Conservation (phyloP, 768 basidiomycete species). For the Rhodotorula babjevae region DNA sequence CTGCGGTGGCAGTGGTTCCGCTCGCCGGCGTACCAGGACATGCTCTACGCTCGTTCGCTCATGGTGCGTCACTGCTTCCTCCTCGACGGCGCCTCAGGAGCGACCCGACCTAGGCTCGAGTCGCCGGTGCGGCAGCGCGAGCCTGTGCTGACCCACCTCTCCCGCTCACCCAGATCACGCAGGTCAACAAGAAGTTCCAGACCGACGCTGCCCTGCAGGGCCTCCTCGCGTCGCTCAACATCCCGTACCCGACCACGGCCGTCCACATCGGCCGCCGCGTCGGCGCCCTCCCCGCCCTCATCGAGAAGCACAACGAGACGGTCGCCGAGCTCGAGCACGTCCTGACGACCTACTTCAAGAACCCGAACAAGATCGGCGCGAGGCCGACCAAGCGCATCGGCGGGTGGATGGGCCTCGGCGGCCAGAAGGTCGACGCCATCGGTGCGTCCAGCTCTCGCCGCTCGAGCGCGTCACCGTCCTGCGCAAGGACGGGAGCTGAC, state of each 20-base stretch:
- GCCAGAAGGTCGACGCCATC: conserved; percentile 55
- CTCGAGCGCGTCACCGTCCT: too few relatives aligned
- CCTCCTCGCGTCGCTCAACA: conserved; percentile 56
- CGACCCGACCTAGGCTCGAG: too few relatives aligned
- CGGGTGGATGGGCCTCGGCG: conserved; percentile 75
- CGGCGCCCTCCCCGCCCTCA: conserved; percentile 79
- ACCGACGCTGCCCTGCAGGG: conserved; percentile 75
- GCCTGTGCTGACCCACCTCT: neutral
- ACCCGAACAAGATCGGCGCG: conserved; percentile 70
- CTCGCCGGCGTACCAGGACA: conserved; percentile 61
- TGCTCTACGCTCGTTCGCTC: conserved; percentile 90
- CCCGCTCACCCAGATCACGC: conserved; percentile 51
- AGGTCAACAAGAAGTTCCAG: conserved; percentile 73
- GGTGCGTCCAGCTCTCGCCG: neutral
- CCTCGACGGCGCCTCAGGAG: too few relatives aligned
- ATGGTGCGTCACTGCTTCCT: conserved; percentile 49
- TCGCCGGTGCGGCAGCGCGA: too few relatives aligned
- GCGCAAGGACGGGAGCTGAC: conserved; percentile 45
- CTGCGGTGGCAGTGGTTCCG: conserved; percentile 80
- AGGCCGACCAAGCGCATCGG: conserved; percentile 75
- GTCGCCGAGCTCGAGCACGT: neutral
- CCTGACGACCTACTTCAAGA: conserved; percentile 69
- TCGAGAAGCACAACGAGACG: conserved; percentile 67
- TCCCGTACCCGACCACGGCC: conserved; percentile 85
- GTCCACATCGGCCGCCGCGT: conserved; percentile 84